phyloP scores from a whole-genome alignment of 257 asterid species.

The Haberlea rhodopensis region DNA sequence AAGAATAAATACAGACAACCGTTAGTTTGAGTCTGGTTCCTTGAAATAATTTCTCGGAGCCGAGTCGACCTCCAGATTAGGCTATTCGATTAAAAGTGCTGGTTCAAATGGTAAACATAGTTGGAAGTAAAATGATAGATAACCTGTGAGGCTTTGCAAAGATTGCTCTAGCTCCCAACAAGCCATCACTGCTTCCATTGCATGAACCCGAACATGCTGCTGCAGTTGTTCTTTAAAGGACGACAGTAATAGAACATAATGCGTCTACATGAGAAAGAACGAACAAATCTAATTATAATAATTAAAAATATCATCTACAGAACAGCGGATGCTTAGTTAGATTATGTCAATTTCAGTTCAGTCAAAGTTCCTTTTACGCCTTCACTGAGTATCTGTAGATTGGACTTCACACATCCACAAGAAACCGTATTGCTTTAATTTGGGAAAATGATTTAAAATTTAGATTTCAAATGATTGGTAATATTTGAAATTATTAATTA shows the following conservation, averaged over 20 bases:
- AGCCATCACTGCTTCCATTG: conserved; percentile 99
- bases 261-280: conserved; percentile 55
- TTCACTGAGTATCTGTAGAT: not conserved
- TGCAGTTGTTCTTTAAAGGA: conserved; percentile 97
- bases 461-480: not conserved
- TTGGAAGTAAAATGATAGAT: conserved; percentile 12
- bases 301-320: not conserved
- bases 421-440: too few relatives aligned
- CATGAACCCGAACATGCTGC: conserved; percentile 96
- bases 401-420: too few relatives aligned
- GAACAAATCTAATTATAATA: not conserved
- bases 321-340: not conserved
- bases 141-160: conserved; percentile 99
- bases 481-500: too few relatives aligned
- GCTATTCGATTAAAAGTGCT: too few relatives aligned
- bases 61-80: too few relatives aligned
- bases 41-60: too few relatives aligned
- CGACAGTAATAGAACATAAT: conserved; percentile 85
- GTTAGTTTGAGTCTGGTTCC: too few relatives aligned
- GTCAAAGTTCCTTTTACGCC: not conserved
- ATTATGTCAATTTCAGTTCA: not conserved
- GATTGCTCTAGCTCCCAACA: too few relatives aligned
- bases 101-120: not conserved
- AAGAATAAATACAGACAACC: too few relatives aligned
- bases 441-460: not conserved